Evolutionary conservation across 1,284 basidiomycete species (phyloP).

Genomic region (Ganoderma lucidum): DNA sequence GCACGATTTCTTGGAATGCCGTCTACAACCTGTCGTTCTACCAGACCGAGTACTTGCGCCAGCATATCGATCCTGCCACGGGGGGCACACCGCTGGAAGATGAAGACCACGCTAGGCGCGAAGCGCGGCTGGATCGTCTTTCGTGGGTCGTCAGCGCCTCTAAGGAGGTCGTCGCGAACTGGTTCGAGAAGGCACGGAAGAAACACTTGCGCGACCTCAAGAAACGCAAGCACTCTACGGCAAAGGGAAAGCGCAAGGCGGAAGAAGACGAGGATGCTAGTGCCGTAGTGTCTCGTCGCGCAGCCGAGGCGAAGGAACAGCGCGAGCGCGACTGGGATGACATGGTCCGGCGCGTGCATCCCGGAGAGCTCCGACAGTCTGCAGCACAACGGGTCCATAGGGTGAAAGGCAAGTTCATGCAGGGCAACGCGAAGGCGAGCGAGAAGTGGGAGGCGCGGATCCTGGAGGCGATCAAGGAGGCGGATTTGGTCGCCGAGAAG

Average conservation of each 20-base stretch:
- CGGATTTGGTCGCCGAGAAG: constrained; percentile 55
- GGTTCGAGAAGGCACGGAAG: constrained; percentile 50
- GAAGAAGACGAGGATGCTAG: constrained; percentile 59
- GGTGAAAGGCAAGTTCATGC: constrained; percentile 62
- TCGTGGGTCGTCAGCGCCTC: constrained; percentile 67
- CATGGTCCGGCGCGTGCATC: constrained; percentile 61
- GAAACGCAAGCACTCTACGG: constrained; percentile 42
- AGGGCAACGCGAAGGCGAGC: constrained; percentile 56
- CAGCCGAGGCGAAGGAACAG: constrained; percentile 60
- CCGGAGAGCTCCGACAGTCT: constrained; percentile 56
- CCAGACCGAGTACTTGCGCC: constrained; percentile 69
- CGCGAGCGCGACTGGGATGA: constrained; percentile 71
- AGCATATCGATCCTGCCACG: constrained; percentile 52
- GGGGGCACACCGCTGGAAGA: constrained; percentile 60
- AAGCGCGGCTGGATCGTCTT: constrained; percentile 52
- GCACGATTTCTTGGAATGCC: constrained; percentile 64
- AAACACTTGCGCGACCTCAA: constrained; percentile 53
- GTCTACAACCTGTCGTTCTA: constrained; percentile 71
- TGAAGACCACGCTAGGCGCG: constrained; percentile 43
- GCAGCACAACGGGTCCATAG: constrained; percentile 59
- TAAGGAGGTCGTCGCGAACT: constrained; percentile 52
- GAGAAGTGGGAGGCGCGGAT: constrained; percentile 72
- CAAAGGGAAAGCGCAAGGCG: constrained; percentile 52
- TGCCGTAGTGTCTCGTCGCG: constrained; percentile 61
- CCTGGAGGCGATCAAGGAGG: constrained; percentile 60